Evolutionary conservation across 2,329 filamentous ascomycete genomes (phyloP).

Genomic region (Fusarium fujikuroi): DNA sequence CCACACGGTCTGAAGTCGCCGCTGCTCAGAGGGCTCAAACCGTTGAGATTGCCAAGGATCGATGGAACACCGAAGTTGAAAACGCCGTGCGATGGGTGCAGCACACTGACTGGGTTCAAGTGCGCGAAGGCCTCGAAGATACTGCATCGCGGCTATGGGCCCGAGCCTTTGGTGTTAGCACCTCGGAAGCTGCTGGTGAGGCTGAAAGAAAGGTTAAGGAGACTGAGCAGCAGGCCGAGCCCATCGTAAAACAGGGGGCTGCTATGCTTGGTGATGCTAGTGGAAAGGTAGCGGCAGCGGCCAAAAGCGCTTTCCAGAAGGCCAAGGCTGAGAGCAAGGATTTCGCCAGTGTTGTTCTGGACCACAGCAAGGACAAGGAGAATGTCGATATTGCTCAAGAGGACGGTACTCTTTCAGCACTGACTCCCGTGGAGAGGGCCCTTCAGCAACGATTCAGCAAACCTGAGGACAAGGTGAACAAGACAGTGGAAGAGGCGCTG

Average conservation of each 20-base stretch:
- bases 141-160: constrained; percentile 58
- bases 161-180: constrained; percentile 51
- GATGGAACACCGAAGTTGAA: constrained; percentile 81
- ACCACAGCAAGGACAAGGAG: constrained; percentile 50
- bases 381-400: constrained; percentile 50
- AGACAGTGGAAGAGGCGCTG: constrained; percentile 64
- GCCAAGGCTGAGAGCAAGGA: constrained; percentile 45
- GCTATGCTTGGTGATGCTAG: constrained; percentile 37
- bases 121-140: constrained; percentile 68
- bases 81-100: constrained; percentile 73
- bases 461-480: constrained; percentile 52
- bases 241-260: constrained; percentile 49
- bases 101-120: constrained; percentile 71
- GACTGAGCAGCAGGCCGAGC: constrained; percentile 48
- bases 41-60: constrained; percentile 76
- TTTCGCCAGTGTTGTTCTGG: constrained; percentile 30
- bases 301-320: constrained; percentile 50
- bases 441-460: constrained; percentile 63
- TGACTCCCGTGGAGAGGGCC: constrained; percentile 59
- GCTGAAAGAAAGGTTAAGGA: constrained; percentile 46
- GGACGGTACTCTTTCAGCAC: constrained; percentile 46
- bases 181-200: constrained; percentile 45
- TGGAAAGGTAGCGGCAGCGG: constrained; percentile 47
- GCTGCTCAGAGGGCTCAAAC: constrained; percentile 65
- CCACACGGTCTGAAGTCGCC: constrained; percentile 62